Evolutionary conservation across 2,329 filamentous ascomycete species (phyloP), one percentile per base, ranked within the genome.

Genomic region (Nannizzia gypsea): DNA sequence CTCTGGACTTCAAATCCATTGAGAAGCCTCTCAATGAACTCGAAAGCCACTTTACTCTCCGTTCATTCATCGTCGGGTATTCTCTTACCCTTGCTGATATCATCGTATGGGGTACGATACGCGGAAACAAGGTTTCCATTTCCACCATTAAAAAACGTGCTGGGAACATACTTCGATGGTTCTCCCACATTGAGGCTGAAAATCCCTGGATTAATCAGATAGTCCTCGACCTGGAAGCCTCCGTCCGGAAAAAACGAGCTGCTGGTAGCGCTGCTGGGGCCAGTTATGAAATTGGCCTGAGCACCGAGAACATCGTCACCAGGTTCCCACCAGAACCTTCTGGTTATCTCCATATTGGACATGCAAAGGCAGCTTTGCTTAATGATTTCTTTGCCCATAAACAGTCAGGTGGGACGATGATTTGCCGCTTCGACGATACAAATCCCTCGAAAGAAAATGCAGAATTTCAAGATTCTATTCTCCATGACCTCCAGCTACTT

Each of bases 311-410:
- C 2, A 90, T 97, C 61, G 89, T 96, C 20, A 95, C 90, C 22
- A 82, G 91, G 67, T 97, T 97, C 77, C 85, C 92, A 15, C 92
- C 92, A 2, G 92, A 96, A 84, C 92, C 92, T 64, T 96, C 90
- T 78, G 61, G 59, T 3, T 63, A 61, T 55, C 48, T 63, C 17
- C 61, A 63, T 42, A 59, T 63, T 54, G 69, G 69, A 17, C 69
- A 71, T 62, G 67, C 68, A 8, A 71, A 70, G 60, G 67, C 69
- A 17, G 69, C 67, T 17, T 62, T 71, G 20, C 64, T 70, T 42
- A 71, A 70, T 55, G 68, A 71, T 58, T 69, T 63, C 61, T 71
- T 71, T 58, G 69, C 69, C 11, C 69, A 70, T 57, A 66, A 65
- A 54, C 62, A 68, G 13, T 1, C 42, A 1, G 90, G 90, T 69